Percentiles rank a stretch among this genome's conserved stretches.
These are phyloP conservation scores for Flaveria linearis DNA, from an alignment of 129 eudicot genomes.

Conservation along the genomic window DNA sequence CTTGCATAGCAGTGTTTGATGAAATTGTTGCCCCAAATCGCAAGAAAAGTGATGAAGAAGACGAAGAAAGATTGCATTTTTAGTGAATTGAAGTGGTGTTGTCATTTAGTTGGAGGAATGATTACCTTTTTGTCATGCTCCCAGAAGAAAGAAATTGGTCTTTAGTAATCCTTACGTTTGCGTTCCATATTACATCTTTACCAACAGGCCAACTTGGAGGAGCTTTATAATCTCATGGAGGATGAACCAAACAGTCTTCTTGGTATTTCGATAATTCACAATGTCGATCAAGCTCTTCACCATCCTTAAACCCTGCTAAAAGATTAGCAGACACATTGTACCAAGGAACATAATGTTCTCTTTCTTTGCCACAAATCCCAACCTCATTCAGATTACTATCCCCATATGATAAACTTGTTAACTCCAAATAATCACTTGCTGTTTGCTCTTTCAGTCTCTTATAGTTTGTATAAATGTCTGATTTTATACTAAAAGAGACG, in stretches of 20 bases:
- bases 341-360: conserved; percentile 90
- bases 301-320: conserved; percentile 63
- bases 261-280: conserved; percentile 60
- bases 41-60: too few relatives aligned
- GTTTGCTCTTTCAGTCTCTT: conserved; percentile 82
- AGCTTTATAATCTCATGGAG: conserved; percentile 91
- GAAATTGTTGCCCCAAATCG: too few relatives aligned
- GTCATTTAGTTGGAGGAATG: too few relatives aligned
- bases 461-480: conserved; percentile 61
- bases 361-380: conserved; percentile 77
- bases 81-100: too few relatives aligned
- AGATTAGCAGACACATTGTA: conserved; percentile 77
- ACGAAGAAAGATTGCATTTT: too few relatives aligned
- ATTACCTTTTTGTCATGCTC: conserved; percentile 93
- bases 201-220: conserved; percentile 93
- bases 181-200: conserved; percentile 92
- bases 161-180: conserved; percentile 84
- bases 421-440: conserved; percentile 70
- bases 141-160: conserved; percentile 96
- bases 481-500: conserved; percentile 43
- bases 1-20: too few relatives aligned
- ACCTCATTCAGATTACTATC: conserved; percentile 45
- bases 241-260: conserved; percentile 78
- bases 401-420: conserved; percentile 55
- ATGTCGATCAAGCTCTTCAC: conserved; percentile 95